Evolutionary conservation across 371 early-diverging fungal genomes (phyloP).

Genomic region (Mucor saturninus): DNA sequence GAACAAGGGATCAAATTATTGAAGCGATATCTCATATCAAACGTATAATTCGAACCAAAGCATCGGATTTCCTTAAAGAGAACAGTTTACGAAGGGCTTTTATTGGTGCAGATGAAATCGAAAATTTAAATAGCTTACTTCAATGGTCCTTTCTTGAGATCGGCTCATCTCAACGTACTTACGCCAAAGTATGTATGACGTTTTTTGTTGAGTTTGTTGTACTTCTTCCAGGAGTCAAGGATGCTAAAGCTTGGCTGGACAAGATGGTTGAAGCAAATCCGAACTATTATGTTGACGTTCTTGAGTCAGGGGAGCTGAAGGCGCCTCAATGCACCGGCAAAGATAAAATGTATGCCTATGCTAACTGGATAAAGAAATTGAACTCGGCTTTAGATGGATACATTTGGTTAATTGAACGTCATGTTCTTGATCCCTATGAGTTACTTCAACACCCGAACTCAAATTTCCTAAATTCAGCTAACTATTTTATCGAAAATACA

Average conservation of each 20-base stretch:
- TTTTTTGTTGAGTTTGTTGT: conserved; percentile 47
- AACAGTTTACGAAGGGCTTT: conserved; percentile 51
- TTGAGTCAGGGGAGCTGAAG: conserved; percentile 25
- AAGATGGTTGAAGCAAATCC: conserved; percentile 11
- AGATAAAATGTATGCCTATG: not conserved
- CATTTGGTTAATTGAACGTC: conserved; percentile 45
- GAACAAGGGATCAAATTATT: conserved; percentile 61
- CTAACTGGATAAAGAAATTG: conserved; percentile 37
- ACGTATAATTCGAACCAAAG: conserved; percentile 61
- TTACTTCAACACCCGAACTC: conserved; percentile 16
- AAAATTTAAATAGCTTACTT: conserved; percentile 52
- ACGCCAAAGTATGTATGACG: conserved; percentile 66
- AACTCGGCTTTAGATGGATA: conserved; percentile 41
- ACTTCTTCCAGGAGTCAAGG: conserved; percentile 25
- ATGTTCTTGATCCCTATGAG: conserved; percentile 17
- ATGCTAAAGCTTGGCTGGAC: conserved; percentile 31
- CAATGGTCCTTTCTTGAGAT: conserved; percentile 68
- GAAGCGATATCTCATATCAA: conserved; percentile 64
- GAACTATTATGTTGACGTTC: conserved; percentile 18
- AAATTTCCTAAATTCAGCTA: conserved; percentile 14
- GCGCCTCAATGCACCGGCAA: conserved; percentile 4
- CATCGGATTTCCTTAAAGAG: conserved; percentile 48
- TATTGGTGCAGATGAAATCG: conserved; percentile 44
- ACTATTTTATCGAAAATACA: conserved; percentile 19
- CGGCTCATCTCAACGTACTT: conserved; percentile 56